These are phyloP conservation scores for Trichoderma sp. DNA, from an alignment of 2,329 filamentous ascomycete species.

Conservation along the genomic window DNA sequence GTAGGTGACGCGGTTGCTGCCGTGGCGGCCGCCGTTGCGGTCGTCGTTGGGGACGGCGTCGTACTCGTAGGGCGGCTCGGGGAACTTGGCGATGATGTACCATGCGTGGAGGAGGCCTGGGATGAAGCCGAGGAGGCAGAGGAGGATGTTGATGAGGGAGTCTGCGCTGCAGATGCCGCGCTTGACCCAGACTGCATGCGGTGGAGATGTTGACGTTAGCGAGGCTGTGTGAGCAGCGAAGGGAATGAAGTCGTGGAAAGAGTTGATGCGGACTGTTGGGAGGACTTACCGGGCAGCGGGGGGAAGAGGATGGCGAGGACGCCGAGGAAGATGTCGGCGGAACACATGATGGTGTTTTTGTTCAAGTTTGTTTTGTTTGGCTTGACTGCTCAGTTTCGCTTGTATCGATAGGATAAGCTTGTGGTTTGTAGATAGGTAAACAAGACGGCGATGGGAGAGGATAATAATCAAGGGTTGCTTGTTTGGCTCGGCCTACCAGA, in stretches of 20 bases:
- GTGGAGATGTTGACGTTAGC: slow-evolving; percentile 24
- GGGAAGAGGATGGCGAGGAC: slow-evolving; percentile 33
- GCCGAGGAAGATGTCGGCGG: slow-evolving; percentile 63
- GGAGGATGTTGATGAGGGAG: slow-evolving; percentile 91
- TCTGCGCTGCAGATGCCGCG: slow-evolving; percentile 89
- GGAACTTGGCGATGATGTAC: slow-evolving; percentile 95
- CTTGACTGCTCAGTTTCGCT: too few relatives aligned
- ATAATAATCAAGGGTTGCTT: neutral
- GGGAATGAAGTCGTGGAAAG: too few relatives aligned
- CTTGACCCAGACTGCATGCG: slow-evolving; percentile 97
- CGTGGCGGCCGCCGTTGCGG: slow-evolving; percentile 40
- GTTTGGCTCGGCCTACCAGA: slow-evolving; percentile 12
- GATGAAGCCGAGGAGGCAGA: slow-evolving; percentile 76
- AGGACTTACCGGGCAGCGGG: slow-evolving; percentile 54
- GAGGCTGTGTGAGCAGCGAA: neutral
- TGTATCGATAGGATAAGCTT: too few relatives aligned
- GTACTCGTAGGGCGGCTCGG: slow-evolving; percentile 74
- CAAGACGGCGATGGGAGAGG: neutral
- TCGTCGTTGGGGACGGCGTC: slow-evolving; percentile 58
- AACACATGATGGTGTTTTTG: slow-evolving; percentile 52
- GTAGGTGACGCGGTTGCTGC: slow-evolving; percentile 63
- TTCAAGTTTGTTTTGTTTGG: neutral
- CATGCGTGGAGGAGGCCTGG: slow-evolving; percentile 92
- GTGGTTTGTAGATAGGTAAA: neutral
- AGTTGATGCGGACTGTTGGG: neutral